Evolutionary conservation across 1,284 basidiomycete species (phyloP).

Genomic region (Heterobasidion occidentale): DNA sequence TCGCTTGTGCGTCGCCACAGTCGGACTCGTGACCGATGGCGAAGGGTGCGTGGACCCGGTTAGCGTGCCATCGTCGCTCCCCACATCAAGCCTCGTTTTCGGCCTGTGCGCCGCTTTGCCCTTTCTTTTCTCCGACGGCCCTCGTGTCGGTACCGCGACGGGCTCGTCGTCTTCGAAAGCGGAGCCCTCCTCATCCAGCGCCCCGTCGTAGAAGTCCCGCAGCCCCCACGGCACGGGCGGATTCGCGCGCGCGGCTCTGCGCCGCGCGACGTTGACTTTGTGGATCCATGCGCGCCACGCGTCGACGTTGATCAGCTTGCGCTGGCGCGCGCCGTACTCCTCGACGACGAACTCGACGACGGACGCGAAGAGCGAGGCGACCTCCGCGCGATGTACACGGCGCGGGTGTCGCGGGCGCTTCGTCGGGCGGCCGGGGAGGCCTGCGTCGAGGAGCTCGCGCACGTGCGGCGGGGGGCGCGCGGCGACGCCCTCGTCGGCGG

Average conservation of each 20-base stretch:
- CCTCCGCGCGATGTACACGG: slow-evolving; percentile 8
- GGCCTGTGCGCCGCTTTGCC: neutral
- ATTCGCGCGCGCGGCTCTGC: neutral
- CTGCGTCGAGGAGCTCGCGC: neutral
- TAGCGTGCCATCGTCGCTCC: neutral
- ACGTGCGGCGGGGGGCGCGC: neutral
- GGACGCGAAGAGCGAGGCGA: slow-evolving; percentile 9
- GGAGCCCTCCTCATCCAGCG: neutral
- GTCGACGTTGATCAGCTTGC: neutral
- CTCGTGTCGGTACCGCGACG: neutral
- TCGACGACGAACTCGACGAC: slow-evolving; percentile 9
- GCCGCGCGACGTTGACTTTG: neutral
- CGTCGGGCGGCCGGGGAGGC: slow-evolving; percentile 2
- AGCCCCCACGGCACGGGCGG: slow-evolving; percentile 7
- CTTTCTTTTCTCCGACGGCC: neutral
- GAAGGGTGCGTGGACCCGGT: neutral
- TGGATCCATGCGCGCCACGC: slow-evolving; percentile 3
- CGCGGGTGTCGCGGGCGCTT: slow-evolving; percentile 5
- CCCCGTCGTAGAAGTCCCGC: slow-evolving; percentile 6
- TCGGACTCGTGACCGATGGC: neutral
- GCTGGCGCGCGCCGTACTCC: slow-evolving; percentile 1
- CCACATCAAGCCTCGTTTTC: neutral
- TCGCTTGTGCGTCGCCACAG: neutral
- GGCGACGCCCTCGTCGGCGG: slow-evolving; percentile 2
- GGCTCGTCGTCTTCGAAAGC: neutral